These are phyloP conservation scores for Fusarium sp. DNA, from an alignment of 2,329 filamentous ascomycete genomes.

Conservation along the genomic window DNA sequence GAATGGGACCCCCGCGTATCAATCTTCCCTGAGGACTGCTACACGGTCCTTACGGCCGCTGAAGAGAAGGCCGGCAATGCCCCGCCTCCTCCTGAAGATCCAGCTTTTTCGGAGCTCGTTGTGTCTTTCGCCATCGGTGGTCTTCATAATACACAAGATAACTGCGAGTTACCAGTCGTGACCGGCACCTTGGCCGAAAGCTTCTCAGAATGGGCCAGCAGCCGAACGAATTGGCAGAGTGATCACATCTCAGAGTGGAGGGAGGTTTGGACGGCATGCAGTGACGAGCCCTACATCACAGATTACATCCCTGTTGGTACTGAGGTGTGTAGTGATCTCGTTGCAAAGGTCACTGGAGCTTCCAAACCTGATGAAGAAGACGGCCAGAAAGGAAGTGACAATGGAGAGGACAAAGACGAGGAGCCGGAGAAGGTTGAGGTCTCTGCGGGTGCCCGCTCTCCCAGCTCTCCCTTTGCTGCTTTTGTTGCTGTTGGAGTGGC, in stretches of 20 bases:
- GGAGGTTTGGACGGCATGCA: slow-evolving; percentile 8
- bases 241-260: background rate
- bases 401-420: background rate
- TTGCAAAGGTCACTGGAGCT: slow-evolving; percentile 9
- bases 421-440: background rate
- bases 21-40: background rate
- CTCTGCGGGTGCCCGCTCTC: background rate
- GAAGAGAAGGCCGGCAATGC: background rate
- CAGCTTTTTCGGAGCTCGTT: background rate
- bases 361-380: background rate
- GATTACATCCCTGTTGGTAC: background rate
- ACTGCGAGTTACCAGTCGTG: slow-evolving; percentile 3
- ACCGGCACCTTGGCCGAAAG: background rate
- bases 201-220: slow-evolving; percentile 7
- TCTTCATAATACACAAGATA: background rate
- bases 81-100: background rate
- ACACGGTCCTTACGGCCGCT: background rate
- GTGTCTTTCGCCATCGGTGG: background rate
- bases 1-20: background rate
- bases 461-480: background rate
- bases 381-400: no score
- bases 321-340: slow-evolving; percentile 10
- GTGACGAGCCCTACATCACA: slow-evolving; percentile 1
- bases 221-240: background rate
- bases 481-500: background rate